Evolutionary conservation across 495 filamentous ascomycete genomes (phyloP).

Genomic region (Neurospora sp.): DNA sequence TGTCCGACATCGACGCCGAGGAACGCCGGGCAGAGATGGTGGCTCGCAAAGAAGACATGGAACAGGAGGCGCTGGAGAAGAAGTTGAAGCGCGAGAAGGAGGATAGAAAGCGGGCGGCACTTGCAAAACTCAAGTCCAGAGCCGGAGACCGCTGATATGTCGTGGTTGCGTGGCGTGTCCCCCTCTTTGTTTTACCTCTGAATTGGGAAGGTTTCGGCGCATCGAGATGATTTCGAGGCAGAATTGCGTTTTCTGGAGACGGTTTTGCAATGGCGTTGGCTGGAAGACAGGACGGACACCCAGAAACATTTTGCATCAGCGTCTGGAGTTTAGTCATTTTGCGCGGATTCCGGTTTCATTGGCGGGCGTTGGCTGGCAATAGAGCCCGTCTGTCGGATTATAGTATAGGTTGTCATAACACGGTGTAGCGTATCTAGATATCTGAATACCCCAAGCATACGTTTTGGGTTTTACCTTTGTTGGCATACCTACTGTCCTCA

Average conservation of each 20-base stretch:
- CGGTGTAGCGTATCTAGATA: not conserved
- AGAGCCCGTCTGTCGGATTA: not conserved
- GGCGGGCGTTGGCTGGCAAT: not conserved
- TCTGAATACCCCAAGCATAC: not conserved
- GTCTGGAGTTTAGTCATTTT: conserved; percentile 8
- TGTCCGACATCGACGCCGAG: conserved; percentile 49
- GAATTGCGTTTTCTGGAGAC: conserved; percentile 3
- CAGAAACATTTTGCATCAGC: conserved; percentile 16
- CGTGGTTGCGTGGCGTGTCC: not conserved
- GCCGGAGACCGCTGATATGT: conserved; percentile 6
- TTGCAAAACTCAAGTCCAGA: conserved; percentile 10
- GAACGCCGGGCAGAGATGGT: conserved; percentile 38
- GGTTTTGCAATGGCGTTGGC: conserved; percentile 6
- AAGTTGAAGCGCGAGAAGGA: conserved; percentile 37
- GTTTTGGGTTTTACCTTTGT: not conserved
- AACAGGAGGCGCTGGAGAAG: conserved; percentile 35
- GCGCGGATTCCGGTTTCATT: not conserved
- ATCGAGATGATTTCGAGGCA: not conserved
- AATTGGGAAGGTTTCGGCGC: not conserved
- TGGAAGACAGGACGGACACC: conserved; percentile 8
- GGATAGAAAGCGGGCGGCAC: conserved; percentile 23
- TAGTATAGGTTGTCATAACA: not conserved
- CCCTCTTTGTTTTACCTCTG: not conserved
- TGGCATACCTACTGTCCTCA: not conserved
- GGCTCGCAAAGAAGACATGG: conserved; percentile 42